Conservation (phyloP, 1,139 yeast genomes). For the Zygoascus sp. region DNA sequence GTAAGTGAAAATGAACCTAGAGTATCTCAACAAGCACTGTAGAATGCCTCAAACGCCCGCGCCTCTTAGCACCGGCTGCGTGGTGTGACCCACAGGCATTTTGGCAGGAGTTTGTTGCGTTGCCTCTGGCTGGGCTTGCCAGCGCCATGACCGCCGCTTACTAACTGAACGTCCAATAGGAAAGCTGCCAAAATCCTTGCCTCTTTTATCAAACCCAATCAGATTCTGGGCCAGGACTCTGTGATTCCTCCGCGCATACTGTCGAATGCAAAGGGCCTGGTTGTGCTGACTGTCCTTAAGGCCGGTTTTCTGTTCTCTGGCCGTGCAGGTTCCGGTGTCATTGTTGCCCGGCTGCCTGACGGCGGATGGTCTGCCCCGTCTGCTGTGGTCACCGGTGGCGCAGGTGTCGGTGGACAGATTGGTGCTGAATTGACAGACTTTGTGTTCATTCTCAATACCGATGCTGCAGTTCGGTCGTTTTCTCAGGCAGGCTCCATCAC, state of each 20-base stretch:
- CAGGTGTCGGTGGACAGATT: constrained; percentile 97
- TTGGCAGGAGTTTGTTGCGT: no score
- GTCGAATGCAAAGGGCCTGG: constrained; percentile 89
- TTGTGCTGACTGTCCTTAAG: constrained; percentile 86
- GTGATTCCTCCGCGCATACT: constrained; percentile 87
- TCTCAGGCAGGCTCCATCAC: constrained; percentile 94
- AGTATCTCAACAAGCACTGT: no score
- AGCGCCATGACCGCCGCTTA: background rate
- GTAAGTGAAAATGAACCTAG: constrained; percentile 43
- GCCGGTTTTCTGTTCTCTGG: constrained; percentile 97
- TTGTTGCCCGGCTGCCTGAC: constrained; percentile 89
- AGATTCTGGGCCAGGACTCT: constrained; percentile 78
- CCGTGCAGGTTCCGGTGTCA: constrained; percentile 95
- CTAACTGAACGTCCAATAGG: constrained; percentile 39
- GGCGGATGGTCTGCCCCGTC: constrained; percentile 98
- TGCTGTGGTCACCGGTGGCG: constrained; percentile 94
- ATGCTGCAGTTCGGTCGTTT: constrained; percentile 88
- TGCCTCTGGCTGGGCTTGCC: background rate
- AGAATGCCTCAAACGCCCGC: no score
- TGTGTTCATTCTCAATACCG: constrained; percentile 82
- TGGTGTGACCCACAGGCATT: no score
- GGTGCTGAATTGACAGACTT: constrained; percentile 97
- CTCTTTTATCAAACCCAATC: constrained; percentile 93
- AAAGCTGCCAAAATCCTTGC: constrained; percentile 94
- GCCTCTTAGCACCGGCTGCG: no score